These are phyloP conservation scores for Microbotryomycetes sp. DNA, from an alignment of 1,284 basidiomycete genomes.

Conservation along the genomic window DNA sequence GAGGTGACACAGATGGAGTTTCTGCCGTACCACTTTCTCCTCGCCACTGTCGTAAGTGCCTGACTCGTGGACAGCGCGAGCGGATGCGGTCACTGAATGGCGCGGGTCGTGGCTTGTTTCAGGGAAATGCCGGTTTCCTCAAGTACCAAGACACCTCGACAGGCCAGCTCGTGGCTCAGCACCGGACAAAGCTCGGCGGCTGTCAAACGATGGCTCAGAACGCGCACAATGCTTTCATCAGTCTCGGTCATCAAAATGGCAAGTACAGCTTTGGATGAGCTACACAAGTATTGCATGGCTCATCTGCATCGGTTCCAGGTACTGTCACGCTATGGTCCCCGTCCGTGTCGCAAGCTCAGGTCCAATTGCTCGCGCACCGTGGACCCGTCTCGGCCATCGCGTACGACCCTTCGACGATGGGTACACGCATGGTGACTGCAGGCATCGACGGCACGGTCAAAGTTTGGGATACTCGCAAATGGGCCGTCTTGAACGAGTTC, in stretches of 20 bases:
- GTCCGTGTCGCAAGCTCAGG: constrained; percentile 80
- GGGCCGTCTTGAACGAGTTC: constrained; percentile 51
- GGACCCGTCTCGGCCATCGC: constrained; percentile 77
- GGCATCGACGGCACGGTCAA: constrained; percentile 86
- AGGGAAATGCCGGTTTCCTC: constrained; percentile 81
- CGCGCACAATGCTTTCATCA: constrained; percentile 80
- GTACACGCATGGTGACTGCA: constrained; percentile 82
- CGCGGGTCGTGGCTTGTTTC: background rate
- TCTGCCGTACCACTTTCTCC: constrained; percentile 90
- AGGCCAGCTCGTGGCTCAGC: constrained; percentile 75
- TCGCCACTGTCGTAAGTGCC: constrained; percentile 68
- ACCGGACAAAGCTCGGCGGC: constrained; percentile 82
- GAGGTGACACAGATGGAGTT: constrained; percentile 89
- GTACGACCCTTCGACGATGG: constrained; percentile 69
- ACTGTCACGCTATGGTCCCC: constrained; percentile 94
- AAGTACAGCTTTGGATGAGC: too few relatives aligned
- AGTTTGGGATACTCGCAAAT: constrained; percentile 91
- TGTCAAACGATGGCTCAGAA: constrained; percentile 88
- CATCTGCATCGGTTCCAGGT: too few relatives aligned
- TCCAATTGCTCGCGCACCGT: constrained; percentile 83
- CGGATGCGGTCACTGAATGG: background rate
- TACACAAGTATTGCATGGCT: too few relatives aligned
- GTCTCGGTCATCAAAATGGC: constrained; percentile 83
- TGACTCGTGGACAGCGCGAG: background rate
- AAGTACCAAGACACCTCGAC: constrained; percentile 98